Conservation (phyloP, 1,284 basidiomycete species). For the Sporisorium exsertum region DNA sequence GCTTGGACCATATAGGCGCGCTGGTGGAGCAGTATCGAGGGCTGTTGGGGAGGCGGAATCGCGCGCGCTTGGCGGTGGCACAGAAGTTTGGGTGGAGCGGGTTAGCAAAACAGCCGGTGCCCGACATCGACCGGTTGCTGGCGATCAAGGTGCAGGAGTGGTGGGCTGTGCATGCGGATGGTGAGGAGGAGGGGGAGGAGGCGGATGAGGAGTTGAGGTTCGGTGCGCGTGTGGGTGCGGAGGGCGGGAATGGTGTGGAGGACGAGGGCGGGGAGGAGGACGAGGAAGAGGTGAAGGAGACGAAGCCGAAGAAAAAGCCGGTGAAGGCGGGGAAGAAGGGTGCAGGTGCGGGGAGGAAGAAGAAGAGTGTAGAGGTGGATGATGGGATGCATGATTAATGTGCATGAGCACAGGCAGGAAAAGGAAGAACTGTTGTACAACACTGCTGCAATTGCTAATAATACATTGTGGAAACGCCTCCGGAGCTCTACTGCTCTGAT, state of each 20-base stretch:
- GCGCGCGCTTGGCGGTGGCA: constrained; percentile 41
- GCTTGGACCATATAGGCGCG: constrained; percentile 41
- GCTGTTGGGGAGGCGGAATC: constrained; percentile 42
- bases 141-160: constrained; percentile 40
- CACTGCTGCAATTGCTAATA: neutral
- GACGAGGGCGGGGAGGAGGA: constrained; percentile 3
- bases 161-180: constrained; percentile 23
- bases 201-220: constrained; percentile 2
- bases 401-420: neutral
- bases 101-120: constrained; percentile 24
- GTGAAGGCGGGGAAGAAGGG: constrained; percentile 16
- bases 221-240: neutral
- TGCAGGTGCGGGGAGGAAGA: constrained; percentile 7
- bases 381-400: constrained; percentile 28
- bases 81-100: constrained; percentile 25
- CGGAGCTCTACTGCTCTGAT: neutral
- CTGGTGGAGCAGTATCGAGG: constrained; percentile 39
- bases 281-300: constrained; percentile 5
- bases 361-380: constrained; percentile 7
- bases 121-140: constrained; percentile 29
- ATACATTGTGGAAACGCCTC: constrained; percentile 1
- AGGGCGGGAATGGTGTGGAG: neutral
- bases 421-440: neutral
- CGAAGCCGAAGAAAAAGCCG: constrained; percentile 8
- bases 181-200: constrained; percentile 8